Percentiles rank a stretch among this genome's conserved stretches.
phyloP scores from a whole-genome alignment of 352 stramenopile species.

The Plasmopara viticola region DNA sequence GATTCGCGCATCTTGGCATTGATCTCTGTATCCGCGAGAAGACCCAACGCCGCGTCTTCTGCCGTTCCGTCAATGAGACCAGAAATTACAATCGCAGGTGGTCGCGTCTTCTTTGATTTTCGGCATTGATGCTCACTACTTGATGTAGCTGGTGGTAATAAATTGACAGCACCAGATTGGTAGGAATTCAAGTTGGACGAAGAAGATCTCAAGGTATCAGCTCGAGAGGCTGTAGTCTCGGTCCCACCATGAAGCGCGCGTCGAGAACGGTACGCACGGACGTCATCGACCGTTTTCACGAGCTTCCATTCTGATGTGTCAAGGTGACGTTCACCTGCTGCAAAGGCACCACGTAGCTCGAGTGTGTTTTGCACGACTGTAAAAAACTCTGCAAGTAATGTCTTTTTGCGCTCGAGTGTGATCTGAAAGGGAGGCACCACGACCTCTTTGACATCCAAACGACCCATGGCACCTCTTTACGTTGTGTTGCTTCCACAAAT shows the following conservation, averaged over 20 bases:
- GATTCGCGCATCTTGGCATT: slow-evolving; percentile 32
- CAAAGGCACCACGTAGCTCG: slow-evolving; percentile 27
- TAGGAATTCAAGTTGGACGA: slow-evolving; percentile 22
- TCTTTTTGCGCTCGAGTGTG: slow-evolving; percentile 12
- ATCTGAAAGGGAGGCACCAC: slow-evolving; percentile 22
- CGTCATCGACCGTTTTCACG: slow-evolving; percentile 33
- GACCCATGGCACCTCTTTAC: slow-evolving; percentile 19
- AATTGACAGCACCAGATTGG: slow-evolving; percentile 21
- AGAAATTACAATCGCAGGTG: slow-evolving; percentile 26
- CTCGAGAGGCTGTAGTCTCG: slow-evolving; percentile 16
- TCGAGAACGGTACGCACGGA: slow-evolving; percentile 28
- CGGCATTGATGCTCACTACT: slow-evolving; percentile 11
- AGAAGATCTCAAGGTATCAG: slow-evolving; percentile 24
- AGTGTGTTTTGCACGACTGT: slow-evolving; percentile 30
- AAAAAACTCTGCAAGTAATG: slow-evolving; percentile 23
- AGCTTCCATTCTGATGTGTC: slow-evolving; percentile 31
- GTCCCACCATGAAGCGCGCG: slow-evolving; percentile 19
- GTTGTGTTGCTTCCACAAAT: slow-evolving; percentile 18
- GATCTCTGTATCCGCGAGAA: slow-evolving; percentile 33
- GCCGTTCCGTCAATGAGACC: slow-evolving; percentile 28
- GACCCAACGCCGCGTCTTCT: slow-evolving; percentile 34
- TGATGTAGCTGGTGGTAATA: slow-evolving; percentile 21
- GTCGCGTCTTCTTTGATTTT: slow-evolving; percentile 19
- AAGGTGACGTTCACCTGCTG: slow-evolving; percentile 22
- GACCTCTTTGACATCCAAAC: slow-evolving; percentile 32